Evolutionary conservation across 306 rosid species (phyloP), one percentile per base, ranked within the genome.

Genomic region (Acacia confusa): DNA sequence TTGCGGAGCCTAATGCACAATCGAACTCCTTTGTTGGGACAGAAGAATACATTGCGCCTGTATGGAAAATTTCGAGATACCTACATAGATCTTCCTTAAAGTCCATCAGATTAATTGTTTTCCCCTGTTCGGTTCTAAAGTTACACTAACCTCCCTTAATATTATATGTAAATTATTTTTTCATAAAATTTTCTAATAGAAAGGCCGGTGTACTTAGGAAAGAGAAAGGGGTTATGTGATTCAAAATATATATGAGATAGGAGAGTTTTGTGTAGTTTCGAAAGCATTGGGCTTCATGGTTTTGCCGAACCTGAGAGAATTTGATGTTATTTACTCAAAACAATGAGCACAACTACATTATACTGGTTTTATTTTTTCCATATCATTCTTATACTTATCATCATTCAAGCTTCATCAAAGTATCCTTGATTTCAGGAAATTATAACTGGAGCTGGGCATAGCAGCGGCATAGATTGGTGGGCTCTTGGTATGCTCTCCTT

Each of bases 381-480:
- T 22, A 6, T 44, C 9, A 76, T 84, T 22, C 20, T 43, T 47
- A 22, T 30, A 45, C 32, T 65, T 55, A 43, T 72, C 79, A 48
- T 86, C 72, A 60, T 78, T 52, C 73, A 77, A 83, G 38, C 71
- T 74, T 85, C 82, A 68, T 82, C 58, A 85, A 72, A 75, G 81
- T 83, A n/a, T 36, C 40, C 82, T 87, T 88, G 79, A 68, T 92
- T 78, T 84, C 97, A 95, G 99, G 99, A 95, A 90, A 92, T 90
- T 85, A 88, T 95, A 76, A 92, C 89, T 2, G 99, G 99, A 44
- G 87, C 89, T 28, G 88, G 92, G 89, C 99, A 95, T 80, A 78
- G 89, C 70, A 92, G 99, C 73, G 94, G 96, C 34, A 90, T 95
- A 63, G 99, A 95, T 82, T 95, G 99, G 99, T 95, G 99, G 99